Conservation (phyloP, 2,329 filamentous ascomycete genomes). For the Trichoderma arundinaceum region DNA sequence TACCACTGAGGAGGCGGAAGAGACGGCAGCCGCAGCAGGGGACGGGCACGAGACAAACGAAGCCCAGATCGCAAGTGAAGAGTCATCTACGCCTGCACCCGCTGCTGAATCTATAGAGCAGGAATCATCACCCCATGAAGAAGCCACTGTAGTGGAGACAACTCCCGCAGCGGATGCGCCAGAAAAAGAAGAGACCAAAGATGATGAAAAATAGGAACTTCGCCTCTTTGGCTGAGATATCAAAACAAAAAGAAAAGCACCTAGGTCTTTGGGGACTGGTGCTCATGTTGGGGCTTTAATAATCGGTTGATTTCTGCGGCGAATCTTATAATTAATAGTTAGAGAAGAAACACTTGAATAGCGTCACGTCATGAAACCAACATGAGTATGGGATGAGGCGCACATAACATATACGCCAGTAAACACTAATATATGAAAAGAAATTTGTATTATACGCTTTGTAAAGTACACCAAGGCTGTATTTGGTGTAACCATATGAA, state of each 20-base stretch:
- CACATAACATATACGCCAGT: not conserved
- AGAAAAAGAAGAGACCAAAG: conserved; percentile 5
- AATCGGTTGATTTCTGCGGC: not conserved
- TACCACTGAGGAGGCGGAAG: not conserved
- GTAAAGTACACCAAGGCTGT: not conserved
- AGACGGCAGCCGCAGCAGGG: not conserved
- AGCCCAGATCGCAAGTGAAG: conserved; percentile 19
- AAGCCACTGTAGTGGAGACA: not conserved
- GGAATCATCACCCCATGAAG: not conserved
- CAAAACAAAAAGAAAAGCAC: too few relatives aligned
- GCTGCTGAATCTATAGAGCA: not conserved
- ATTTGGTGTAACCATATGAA: conserved; percentile 8
- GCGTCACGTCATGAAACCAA: not conserved
- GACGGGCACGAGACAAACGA: not conserved
- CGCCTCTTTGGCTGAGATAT: not conserved
- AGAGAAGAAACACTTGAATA: conserved; percentile 15
- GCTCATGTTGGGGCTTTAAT: not conserved
- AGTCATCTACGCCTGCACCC: not conserved
- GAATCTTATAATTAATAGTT: conserved; percentile 4
- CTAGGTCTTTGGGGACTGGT: not conserved
- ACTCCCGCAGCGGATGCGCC: not conserved
- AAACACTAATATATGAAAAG: not conserved
- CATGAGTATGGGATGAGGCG: not conserved
- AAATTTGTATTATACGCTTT: not conserved
- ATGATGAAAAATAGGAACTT: conserved; percentile 13